These are phyloP conservation scores for Fusarium gaditjirri DNA, from an alignment of 2,329 filamentous ascomycete genomes.

Conservation along the genomic window DNA sequence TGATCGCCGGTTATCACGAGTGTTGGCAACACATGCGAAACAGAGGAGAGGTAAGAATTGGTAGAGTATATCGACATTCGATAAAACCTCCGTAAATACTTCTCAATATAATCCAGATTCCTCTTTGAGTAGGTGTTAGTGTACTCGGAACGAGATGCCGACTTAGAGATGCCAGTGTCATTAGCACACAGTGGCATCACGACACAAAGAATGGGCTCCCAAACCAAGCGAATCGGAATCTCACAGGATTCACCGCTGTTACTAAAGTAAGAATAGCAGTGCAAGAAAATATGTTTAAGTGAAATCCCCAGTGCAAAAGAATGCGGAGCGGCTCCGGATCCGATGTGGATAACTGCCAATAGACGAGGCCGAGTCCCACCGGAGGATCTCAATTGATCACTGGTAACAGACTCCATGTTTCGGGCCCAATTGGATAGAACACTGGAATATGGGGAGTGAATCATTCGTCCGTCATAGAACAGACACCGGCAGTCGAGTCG, in stretches of 20 bases:
- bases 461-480: slow-evolving; percentile 7
- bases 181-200: background rate
- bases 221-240: background rate
- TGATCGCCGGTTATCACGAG: too few relatives aligned
- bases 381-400: slow-evolving; percentile 14
- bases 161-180: background rate
- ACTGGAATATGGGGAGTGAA: background rate
- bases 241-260: background rate
- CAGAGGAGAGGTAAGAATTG: too few relatives aligned
- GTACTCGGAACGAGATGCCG: background rate
- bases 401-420: background rate
- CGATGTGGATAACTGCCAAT: background rate
- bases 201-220: background rate
- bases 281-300: background rate
- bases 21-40: background rate
- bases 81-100: background rate
- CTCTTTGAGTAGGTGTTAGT: background rate
- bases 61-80: accelerated
- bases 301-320: background rate
- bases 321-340: background rate
- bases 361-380: background rate
- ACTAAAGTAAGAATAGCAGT: background rate
- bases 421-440: background rate
- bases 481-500: background rate
- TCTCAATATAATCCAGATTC: accelerated